Base-by-base conservation (phyloP, 495 filamentous ascomycete species). In the Annulohypoxylon stygium region DNA sequence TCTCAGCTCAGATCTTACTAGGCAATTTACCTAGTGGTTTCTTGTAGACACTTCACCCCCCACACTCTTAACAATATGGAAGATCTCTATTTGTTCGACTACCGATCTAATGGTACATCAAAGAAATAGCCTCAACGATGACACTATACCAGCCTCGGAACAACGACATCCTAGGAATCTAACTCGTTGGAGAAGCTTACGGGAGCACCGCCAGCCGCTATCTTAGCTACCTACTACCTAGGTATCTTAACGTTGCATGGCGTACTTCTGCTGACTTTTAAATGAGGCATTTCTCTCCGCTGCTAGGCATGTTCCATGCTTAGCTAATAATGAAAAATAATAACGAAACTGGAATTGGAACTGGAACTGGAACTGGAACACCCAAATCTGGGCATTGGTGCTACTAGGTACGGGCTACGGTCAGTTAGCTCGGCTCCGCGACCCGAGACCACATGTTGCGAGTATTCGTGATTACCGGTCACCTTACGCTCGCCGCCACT, bases 151-250 rank as follows among this genome's bases (percentile, higher is more conserved):
- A 47, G 65, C 45, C 67, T 75, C 67, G 67, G 63, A 75, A 67
- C 51, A 70, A 55, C 36, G 37, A 61, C 58, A 68, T 71, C 58
- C 54, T 68, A 39, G 37, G 9, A 11, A 68, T 65, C 72, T 71
- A 75, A 61, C 67, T 71, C 4, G 55, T 75, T 67, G 37, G 23
- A 67, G 63, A 45, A 68, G 64, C 72, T 75, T 75, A 75, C 67
- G 64, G 63, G 59, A 70, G 63, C 63, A 64, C 60, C 51, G 55
- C 64, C 57, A 71, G 48, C 67, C 48, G 54, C 51, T 60, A 60
- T 70, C 62, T 64, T 47, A 47, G 43, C 43, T 20, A 47, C 43
- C 2, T 61, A n/a, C 39, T 43, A n/a, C 39, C n/a, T 43, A 43
- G 12, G 39, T 43, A 66, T 61, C 43, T 61, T 11, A 71, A 61